Evolutionary conservation across 73 alveolate genomes (phyloP).

Genomic region (Durusdinium trenchii): DNA sequence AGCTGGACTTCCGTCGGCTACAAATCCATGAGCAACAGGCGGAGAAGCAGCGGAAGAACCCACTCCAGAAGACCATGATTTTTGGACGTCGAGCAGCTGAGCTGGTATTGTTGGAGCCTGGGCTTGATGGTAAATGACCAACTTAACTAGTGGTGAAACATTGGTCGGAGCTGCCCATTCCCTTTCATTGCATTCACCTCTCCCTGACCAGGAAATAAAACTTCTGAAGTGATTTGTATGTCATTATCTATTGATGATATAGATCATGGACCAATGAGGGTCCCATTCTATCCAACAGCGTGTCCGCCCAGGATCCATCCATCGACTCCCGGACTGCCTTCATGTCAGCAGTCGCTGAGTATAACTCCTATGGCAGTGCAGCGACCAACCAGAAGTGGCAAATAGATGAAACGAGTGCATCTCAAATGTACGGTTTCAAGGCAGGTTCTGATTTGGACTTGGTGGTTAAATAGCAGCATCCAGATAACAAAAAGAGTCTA

Average conservation of each 20-base stretch:
- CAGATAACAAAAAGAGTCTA: not conserved
- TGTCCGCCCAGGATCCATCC: not conserved
- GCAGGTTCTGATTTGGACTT: not conserved
- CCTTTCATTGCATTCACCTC: not conserved
- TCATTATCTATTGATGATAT: too few species aligned
- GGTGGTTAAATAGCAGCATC: not conserved
- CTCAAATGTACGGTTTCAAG: not conserved
- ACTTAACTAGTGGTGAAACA: not conserved
- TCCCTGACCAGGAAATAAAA: not conserved
- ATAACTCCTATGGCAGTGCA: constrained; percentile 24
- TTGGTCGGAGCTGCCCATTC: not conserved
- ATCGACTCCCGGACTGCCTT: not conserved
- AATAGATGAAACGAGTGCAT: not conserved
- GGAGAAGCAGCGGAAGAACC: not conserved
- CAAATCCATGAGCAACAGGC: constrained; percentile 5
- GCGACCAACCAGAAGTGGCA: not conserved
- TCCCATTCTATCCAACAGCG: too few species aligned
- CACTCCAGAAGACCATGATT: not conserved
- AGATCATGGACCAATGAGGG: too few species aligned
- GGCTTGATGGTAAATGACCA: not conserved
- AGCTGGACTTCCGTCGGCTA: not conserved
- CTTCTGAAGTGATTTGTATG: too few species aligned
- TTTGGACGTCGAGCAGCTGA: not conserved
- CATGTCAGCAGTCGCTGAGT: not conserved
- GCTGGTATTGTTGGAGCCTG: not conserved